Base-by-base conservation (phyloP, 305 asterid genomes). In the Coffea humblotiana region DNA sequence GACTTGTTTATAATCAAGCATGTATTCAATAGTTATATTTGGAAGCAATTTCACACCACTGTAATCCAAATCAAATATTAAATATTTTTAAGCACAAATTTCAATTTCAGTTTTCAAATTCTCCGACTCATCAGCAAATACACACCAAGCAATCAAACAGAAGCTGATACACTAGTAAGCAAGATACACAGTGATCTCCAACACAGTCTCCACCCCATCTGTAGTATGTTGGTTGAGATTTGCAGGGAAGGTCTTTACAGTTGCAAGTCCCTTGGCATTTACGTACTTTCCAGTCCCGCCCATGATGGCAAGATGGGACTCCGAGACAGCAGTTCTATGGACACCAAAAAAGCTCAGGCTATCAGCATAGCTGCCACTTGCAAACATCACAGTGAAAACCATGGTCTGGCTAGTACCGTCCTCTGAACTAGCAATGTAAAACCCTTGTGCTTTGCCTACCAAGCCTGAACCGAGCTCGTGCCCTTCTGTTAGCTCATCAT, bases 401-500 rank as follows among this genome's bases (percentile, higher is more conserved):
- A 94, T 94, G 0, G 97, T 91, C 77, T 87, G 97, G 87, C 98
- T 91, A 19, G 81, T 84, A 18, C 98, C 98, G 40, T 92, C 97
- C 76, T 84, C 93, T 14, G 97, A 94, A 70, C 98, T 94, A 0
- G 90, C 79, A 0, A 94, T 81, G 80, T 94, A 94, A 64, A 92
- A 94, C 35, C 98, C 98, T 78, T 92, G 97, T 9, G 98, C 98
- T 85, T 89, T 90, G 43, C 97, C 98, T 11, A 94, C 89, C 19
- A 91, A 84, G 14, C 96, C 97, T 2, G 98, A 94, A 3, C 89
- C 86, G 0, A 91, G 87, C 6, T 92, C 93, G 78, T 90, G 97
- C 12, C 98, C 97, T 72, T 90, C 94, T 2, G 96, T 94, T 69
- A 91, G 49, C 72, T 92, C 95, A 72, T 94, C 97, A 77, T 92